These are phyloP conservation scores for Gigaspora rosea DNA, from an alignment of 192 early-diverging fungal genomes.

Conservation along the genomic window DNA sequence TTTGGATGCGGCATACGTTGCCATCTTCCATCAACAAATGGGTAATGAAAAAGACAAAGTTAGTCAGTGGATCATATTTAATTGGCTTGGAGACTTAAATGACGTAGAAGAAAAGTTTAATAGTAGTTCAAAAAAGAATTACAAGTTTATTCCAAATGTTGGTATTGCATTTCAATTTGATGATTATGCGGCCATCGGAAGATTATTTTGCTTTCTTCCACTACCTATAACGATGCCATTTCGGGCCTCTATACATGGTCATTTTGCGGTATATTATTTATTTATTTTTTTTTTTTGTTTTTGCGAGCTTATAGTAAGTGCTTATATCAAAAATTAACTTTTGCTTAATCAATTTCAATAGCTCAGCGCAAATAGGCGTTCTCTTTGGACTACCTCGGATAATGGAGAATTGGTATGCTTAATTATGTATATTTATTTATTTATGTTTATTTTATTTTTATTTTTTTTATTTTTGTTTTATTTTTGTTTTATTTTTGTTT, in stretches of 20 bases:
- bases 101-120: not conserved
- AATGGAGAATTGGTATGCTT: not conserved
- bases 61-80: not conserved
- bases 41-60: not conserved
- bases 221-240: not conserved
- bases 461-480: not conserved
- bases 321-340: no score
- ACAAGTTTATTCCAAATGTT: not conserved
- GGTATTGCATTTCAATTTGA: not conserved
- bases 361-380: constrained; percentile 4
- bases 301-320: no score
- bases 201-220: not conserved
- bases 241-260: not conserved
- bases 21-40: not conserved
- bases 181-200: not conserved
- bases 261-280: not conserved
- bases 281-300: no score
- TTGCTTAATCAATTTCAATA: not conserved
- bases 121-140: not conserved
- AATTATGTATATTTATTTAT: no score
- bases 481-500: not conserved
- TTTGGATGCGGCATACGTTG: constrained; percentile 15
- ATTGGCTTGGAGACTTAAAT: not conserved
- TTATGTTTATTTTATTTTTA: not conserved
- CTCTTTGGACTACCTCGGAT: not conserved